Evolutionary conservation across 768 basidiomycete genomes (phyloP), one percentile per base, ranked within the genome.

Genomic region (Auricularia heimuer): DNA sequence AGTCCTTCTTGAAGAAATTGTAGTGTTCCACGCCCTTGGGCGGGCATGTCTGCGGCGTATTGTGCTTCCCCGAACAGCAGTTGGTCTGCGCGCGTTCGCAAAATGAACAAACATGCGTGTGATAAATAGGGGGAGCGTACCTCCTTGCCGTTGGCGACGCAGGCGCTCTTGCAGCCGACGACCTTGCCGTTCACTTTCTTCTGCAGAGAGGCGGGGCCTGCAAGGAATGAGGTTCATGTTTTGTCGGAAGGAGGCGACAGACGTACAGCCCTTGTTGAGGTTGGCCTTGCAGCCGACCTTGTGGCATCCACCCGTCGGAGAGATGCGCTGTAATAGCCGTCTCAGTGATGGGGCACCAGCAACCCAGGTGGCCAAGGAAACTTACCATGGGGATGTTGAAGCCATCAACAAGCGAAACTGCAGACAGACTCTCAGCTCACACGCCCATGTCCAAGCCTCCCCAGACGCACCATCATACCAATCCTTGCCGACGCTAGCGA

Each of bases 321-420:
- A 8, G 4, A 60, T 24, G 24, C 34, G 24, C 56, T 60, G 56
- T 33, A 60, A 60, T 8, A 3, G 34, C 34, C 24, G 18, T 60
- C 21, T 29, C 24, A 29, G 34, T 33, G 6, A 51, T 18, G 6
- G 18, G 10, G 18, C 16, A 33, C 24, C 18, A 60, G 8, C 24
- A 60, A 11, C 1, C 18, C 11, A 6, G 7, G 56, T 51, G 10
- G 18, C 47, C 29, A 29, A 29, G 56, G 8, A 33, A 8, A 3
- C 56, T 85, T 7, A 77, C 74, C 69, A 85, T 72, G 12, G 88
- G 87, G 10, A 89, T 51, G 75, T 72, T 72, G 61, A 70, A 86
- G 1, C 87, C 86, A 67, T 87, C 84, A 45, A 88, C 86, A 36
- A 88, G 76, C 33, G 85, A 85, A 44, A 87, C 85, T 85, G 64